Conservation (phyloP, 164 flowering plant species). For the Taxillus chinensis region DNA sequence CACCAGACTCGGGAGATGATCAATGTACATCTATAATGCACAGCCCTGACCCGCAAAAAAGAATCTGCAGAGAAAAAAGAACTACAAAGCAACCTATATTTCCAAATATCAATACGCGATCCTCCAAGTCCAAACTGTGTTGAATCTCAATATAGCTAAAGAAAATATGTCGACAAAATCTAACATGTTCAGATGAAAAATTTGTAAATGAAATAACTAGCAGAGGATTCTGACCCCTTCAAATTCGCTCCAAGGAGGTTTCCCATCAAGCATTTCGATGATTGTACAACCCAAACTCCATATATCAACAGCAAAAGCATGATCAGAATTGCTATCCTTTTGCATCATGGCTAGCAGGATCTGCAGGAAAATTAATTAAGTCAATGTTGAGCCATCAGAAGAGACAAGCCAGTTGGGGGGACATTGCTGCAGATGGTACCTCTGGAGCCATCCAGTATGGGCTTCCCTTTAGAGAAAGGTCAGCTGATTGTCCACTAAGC, state of each 20-base stretch:
- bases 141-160: too few relatives aligned
- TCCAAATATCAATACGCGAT: too few relatives aligned
- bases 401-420: background rate
- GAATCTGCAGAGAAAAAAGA: too few relatives aligned
- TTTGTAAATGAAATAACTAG: too few relatives aligned
- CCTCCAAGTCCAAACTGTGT: too few relatives aligned
- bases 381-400: background rate
- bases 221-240: constrained; percentile 60
- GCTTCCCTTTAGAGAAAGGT: constrained; percentile 87
- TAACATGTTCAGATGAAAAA: too few relatives aligned
- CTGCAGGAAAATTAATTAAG: constrained; percentile 22
- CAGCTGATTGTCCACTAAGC: constrained; percentile 62
- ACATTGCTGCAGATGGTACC: constrained; percentile 28
- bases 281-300: constrained; percentile 99
- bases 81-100: too few relatives aligned
- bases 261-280: constrained; percentile 84
- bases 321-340: constrained; percentile 47
- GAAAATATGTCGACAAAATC: too few relatives aligned
- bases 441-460: constrained; percentile 99
- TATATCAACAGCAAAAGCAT: constrained; percentile 76
- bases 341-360: constrained; percentile 61
- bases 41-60: too few relatives aligned
- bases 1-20: too few relatives aligned
- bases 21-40: too few relatives aligned
- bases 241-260: constrained; percentile 89